Conservation (phyloP, 208 protist species). For the Leishmania tropica region DNA sequence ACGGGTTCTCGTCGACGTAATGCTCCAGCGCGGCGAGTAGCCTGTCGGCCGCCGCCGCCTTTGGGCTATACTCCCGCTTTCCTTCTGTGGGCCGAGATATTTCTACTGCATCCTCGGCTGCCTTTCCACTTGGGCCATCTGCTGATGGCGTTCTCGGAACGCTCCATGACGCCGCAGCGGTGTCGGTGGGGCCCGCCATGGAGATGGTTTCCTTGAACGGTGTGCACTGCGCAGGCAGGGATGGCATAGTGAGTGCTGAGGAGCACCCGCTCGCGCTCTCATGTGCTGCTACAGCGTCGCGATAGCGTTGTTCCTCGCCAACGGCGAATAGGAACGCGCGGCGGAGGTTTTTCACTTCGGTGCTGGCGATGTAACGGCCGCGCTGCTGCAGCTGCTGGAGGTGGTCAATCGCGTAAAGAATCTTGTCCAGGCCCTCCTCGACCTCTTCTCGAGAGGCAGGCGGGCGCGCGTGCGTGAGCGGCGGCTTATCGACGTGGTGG, state of each 20-base stretch:
- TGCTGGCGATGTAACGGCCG: slow-evolving; percentile 41
- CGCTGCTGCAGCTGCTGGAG: slow-evolving; percentile 48
- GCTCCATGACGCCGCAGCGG: no score
- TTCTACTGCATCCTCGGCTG: background rate
- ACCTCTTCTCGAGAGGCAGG: slow-evolving; percentile 44
- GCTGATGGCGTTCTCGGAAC: no score
- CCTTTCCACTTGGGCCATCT: background rate
- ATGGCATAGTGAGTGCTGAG: slow-evolving; percentile 7
- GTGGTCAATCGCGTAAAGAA: slow-evolving; percentile 49
- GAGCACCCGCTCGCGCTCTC: background rate
- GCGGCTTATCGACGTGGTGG: slow-evolving; percentile 7
- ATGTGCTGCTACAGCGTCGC: slow-evolving; percentile 6
- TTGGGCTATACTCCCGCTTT: slow-evolving; percentile 30
- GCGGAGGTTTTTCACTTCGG: slow-evolving; percentile 59
- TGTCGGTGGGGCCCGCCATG: background rate
- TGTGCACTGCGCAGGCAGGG: background rate
- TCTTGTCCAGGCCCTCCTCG: slow-evolving; percentile 55
- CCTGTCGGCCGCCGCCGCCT: slow-evolving; percentile 33
- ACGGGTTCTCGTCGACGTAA: slow-evolving; percentile 35
- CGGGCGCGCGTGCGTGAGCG: slow-evolving; percentile 20
- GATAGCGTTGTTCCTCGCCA: slow-evolving; percentile 37
- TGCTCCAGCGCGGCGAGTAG: slow-evolving; percentile 50
- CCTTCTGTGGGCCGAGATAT: background rate
- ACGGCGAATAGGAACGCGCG: slow-evolving; percentile 58
- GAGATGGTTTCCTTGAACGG: background rate